Evolutionary conservation across 2,329 filamentous ascomycete species (phyloP).

Genomic region (Penicillium sp.): DNA sequence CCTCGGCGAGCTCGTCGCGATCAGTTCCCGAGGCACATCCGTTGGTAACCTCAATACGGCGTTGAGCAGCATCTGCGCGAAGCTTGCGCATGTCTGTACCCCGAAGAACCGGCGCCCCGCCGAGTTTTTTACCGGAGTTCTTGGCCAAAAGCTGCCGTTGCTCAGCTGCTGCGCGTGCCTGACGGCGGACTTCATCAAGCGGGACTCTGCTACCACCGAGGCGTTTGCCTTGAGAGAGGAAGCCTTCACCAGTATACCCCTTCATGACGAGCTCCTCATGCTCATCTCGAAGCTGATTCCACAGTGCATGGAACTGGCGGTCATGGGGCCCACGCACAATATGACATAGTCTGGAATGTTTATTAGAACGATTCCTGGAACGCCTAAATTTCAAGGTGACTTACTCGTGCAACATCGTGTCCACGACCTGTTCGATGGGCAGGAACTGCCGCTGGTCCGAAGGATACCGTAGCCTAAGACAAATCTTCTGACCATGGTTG

Average conservation of each 20-base stretch:
- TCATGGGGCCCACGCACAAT: slow-evolving; percentile 84
- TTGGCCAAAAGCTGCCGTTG: slow-evolving; percentile 61
- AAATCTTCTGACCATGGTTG: slow-evolving; percentile 75
- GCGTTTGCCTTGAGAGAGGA: slow-evolving; percentile 72
- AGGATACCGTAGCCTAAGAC: slow-evolving; percentile 76
- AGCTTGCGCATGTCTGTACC: slow-evolving; percentile 71
- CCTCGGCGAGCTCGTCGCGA: slow-evolving; percentile 65
- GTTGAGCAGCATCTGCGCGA: slow-evolving; percentile 71
- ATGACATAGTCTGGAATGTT: slow-evolving; percentile 65
- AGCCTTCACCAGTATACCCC: slow-evolving; percentile 89
- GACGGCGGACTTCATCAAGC: slow-evolving; percentile 70
- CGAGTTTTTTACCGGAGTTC: slow-evolving; percentile 71
- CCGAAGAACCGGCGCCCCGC: slow-evolving; percentile 60
- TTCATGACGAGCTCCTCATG: slow-evolving; percentile 74
- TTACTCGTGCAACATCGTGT: slow-evolving; percentile 89
- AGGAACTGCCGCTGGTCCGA: slow-evolving; percentile 76
- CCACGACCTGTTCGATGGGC: slow-evolving; percentile 75
- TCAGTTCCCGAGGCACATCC: slow-evolving; percentile 76
- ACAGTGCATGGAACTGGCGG: slow-evolving; percentile 77
- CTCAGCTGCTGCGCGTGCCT: slow-evolving; percentile 74
- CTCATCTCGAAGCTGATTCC: slow-evolving; percentile 87
- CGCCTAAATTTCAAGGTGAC: slow-evolving; percentile 16
- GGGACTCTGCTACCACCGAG: slow-evolving; percentile 71
- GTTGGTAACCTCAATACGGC: slow-evolving; percentile 65
- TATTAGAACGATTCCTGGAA: slow-evolving; percentile 12